Percentiles rank a stretch among this genome's conserved stretches.
Conservation (phyloP, 2,329 filamentous ascomycete genomes). For the Coniochaeta pulveracea region DNA sequence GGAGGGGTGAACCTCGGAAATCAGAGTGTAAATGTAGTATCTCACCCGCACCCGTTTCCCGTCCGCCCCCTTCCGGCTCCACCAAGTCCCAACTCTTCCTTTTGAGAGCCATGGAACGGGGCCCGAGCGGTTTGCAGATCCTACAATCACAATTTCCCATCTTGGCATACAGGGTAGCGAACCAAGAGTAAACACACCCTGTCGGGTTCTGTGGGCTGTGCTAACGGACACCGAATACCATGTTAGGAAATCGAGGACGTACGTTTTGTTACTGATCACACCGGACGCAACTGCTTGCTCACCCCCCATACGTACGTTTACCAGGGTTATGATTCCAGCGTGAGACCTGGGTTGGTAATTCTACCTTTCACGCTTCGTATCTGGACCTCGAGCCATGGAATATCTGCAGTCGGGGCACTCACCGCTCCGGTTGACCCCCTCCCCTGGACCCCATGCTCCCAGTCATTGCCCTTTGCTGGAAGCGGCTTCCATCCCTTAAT, state of each 20-base stretch:
- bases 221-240: too few relatives aligned
- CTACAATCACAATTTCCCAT: neutral
- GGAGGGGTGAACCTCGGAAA: neutral
- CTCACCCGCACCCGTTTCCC: neutral
- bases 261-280: too few relatives aligned
- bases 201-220: too few relatives aligned
- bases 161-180: neutral
- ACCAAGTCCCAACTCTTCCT: constrained; percentile 1
- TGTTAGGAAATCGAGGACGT: too few relatives aligned
- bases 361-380: too few relatives aligned
- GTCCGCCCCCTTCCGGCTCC: neutral
- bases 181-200: too few relatives aligned
- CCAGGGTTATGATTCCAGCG: too few relatives aligned
- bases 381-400: constrained; percentile 1
- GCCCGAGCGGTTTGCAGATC: neutral
- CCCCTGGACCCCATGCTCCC: neutral
- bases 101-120: neutral
- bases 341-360: too few relatives aligned
- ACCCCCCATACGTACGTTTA: too few relatives aligned
- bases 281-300: too few relatives aligned
- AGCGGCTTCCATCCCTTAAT: neutral
- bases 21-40: neutral
- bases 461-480: constrained; percentile 1
- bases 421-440: constrained; percentile 1
- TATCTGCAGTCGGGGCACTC: neutral